phyloP scores from a whole-genome alignment of 176 grass and related monocot genomes.

The Sorghum bicolor region DNA sequence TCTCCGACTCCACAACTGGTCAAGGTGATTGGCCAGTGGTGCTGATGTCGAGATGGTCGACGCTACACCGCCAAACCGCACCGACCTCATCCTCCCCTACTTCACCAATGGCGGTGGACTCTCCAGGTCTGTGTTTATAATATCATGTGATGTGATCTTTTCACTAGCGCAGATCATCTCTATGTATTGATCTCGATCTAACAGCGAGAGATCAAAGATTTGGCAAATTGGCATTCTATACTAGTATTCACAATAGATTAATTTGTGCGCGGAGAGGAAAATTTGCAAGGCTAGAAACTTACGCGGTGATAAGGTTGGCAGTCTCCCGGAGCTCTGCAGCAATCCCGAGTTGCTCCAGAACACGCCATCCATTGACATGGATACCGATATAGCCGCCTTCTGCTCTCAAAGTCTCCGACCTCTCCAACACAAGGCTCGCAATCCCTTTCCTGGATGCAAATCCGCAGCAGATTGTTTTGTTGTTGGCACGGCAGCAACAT shows the following conservation, averaged over 20 bases:
- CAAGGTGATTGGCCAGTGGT: too few relatives aligned
- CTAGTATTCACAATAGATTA: background rate
- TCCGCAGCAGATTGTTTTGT: background rate
- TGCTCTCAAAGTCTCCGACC: slow-evolving; percentile 28
- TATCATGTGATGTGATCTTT: too few relatives aligned
- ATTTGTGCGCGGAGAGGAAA: background rate
- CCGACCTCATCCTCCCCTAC: too few relatives aligned
- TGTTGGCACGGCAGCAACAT: background rate
- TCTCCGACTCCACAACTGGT: too few relatives aligned
- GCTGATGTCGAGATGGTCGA: too few relatives aligned
- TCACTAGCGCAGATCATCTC: too few relatives aligned
- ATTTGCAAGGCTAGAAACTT: background rate
- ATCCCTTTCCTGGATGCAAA: slow-evolving; percentile 47
- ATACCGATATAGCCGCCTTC: slow-evolving; percentile 26
- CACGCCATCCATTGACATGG: background rate
- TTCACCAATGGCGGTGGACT: too few relatives aligned
- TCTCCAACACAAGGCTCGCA: slow-evolving; percentile 39
- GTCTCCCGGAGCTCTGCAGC: background rate
- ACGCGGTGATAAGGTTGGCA: background rate
- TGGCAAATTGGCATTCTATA: background rate
- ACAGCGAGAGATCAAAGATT: background rate
- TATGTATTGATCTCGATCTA: too few relatives aligned
- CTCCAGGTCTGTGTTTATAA: too few relatives aligned
- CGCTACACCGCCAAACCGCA: too few relatives aligned
- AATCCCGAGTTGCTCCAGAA: background rate